Conservation (phyloP, 1,139 yeast species). For the Suhomyces wounanorum region DNA sequence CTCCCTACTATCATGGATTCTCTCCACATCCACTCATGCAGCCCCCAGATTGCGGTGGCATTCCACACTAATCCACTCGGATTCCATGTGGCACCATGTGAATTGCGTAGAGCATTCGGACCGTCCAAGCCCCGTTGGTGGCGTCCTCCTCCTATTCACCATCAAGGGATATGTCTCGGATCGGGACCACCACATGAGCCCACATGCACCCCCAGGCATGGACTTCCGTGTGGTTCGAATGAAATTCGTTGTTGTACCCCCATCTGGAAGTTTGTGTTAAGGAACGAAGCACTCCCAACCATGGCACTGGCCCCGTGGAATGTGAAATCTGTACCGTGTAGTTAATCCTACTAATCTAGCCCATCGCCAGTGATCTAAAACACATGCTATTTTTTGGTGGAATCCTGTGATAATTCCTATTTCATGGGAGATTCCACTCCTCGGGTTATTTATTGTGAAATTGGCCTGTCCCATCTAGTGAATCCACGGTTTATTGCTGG, state of each 20-base stretch:
- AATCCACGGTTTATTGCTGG: too few species aligned
- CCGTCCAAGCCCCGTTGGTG: not conserved
- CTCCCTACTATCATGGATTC: too few species aligned
- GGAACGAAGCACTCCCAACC: not conserved
- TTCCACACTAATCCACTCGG: not conserved
- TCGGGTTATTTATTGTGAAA: too few species aligned
- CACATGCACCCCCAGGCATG: not conserved
- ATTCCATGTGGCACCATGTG: not conserved
- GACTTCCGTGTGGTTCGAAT: not conserved
- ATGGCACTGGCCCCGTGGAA: too few species aligned
- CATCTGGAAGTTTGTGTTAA: not conserved
- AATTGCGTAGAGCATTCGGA: not conserved
- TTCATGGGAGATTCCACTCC: too few species aligned
- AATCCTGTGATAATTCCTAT: too few species aligned
- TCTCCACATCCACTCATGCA: too few species aligned
- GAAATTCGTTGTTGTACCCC: not conserved
- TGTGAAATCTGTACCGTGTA: too few species aligned
- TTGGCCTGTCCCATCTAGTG: too few species aligned
- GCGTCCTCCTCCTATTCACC: not conserved
- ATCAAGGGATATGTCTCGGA: not conserved
- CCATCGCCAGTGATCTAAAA: too few species aligned
- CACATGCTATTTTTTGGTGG: too few species aligned
- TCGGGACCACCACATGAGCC: not conserved
- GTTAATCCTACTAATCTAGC: too few species aligned
- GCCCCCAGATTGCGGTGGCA: not conserved